Evolutionary conservation across 2,329 filamentous ascomycete species (phyloP).

Genomic region (Clathrospora elynae): DNA sequence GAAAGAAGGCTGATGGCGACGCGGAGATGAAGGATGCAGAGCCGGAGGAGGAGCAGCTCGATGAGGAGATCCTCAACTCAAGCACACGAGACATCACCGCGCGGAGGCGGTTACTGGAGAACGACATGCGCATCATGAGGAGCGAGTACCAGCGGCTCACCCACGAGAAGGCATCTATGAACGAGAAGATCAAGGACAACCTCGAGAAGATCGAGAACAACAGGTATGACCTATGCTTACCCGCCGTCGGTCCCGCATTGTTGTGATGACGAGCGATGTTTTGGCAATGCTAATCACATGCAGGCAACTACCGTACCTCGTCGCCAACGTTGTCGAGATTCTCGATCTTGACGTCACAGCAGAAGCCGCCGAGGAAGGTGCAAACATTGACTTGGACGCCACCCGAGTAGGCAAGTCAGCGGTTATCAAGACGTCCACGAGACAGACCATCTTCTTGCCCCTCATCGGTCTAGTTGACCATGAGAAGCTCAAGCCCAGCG

Average conservation of each 20-base stretch:
- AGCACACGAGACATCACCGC: conserved; percentile 95
- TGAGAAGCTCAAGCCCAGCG: conserved; percentile 90
- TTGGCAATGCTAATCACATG: conserved; percentile 7
- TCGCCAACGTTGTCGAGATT: conserved; percentile 97
- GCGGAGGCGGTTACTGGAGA: conserved; percentile 88
- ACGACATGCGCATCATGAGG: conserved; percentile 98
- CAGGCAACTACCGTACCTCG: conserved; percentile 96
- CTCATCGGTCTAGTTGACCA: conserved; percentile 97
- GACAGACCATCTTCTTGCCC: conserved; percentile 97
- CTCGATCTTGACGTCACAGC: conserved; percentile 94
- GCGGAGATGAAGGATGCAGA: conserved; percentile 87
- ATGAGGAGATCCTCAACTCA: conserved; percentile 89
- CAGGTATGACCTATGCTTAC: conserved; percentile 63
- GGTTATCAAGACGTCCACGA: conserved; percentile 98
- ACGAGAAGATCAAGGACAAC: conserved; percentile 99
- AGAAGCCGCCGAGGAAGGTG: conserved; percentile 95
- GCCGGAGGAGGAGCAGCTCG: conserved; percentile 74
- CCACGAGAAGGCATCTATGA: conserved; percentile 95
- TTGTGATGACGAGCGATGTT: conserved; percentile 1
- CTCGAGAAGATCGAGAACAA: conserved; percentile 99
- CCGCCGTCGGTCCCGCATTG: conserved; percentile 4
- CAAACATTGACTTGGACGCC: conserved; percentile 97
- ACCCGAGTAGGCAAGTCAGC: conserved; percentile 97
- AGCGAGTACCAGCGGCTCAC: conserved; percentile 92
- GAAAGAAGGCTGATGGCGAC: conserved; percentile 70